Evolutionary conservation across 352 stramenopile genomes (phyloP).

Genomic region (Achlya hypogyna): DNA sequence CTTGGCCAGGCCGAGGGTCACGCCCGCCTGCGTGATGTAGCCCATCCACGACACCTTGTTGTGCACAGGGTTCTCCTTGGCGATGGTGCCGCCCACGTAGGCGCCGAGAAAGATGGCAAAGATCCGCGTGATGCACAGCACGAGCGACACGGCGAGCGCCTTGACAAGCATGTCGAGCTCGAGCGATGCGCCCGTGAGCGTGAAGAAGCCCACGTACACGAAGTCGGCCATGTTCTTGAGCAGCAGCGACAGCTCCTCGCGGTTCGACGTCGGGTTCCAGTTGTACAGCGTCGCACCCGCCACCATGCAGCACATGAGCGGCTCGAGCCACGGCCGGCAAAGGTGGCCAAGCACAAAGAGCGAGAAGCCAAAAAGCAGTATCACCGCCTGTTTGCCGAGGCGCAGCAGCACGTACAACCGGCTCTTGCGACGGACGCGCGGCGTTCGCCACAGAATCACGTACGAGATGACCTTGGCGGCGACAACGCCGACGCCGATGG

Average conservation of each 20-base stretch:
- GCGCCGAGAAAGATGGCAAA: conserved; percentile 51
- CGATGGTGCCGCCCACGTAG: conserved; percentile 38
- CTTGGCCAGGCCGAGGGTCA: conserved; percentile 59
- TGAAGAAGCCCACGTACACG: conserved; percentile 72
- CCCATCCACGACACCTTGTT: conserved; percentile 45
- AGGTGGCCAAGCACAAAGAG: conserved; percentile 54
- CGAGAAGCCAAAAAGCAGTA: conserved; percentile 50
- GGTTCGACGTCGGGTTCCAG: conserved; percentile 47
- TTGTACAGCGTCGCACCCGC: conserved; percentile 42
- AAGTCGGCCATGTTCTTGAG: conserved; percentile 44
- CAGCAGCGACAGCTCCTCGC: conserved; percentile 43
- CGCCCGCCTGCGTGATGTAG: conserved; percentile 62
- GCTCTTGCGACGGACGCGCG: conserved; percentile 45
- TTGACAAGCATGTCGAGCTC: conserved; percentile 59
- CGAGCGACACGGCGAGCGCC: conserved; percentile 39
- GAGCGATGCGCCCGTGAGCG: conserved; percentile 51
- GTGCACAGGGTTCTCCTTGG: conserved; percentile 36
- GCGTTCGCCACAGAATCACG: conserved; percentile 43
- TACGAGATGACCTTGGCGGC: conserved; percentile 46
- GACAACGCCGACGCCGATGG: conserved; percentile 37
- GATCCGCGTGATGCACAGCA: conserved; percentile 45
- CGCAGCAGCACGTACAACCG: conserved; percentile 28
- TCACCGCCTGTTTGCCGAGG: conserved; percentile 37
- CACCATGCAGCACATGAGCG: conserved; percentile 60
- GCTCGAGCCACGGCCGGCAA: conserved; percentile 51